Evolutionary conservation across 2,329 filamentous ascomycete species (phyloP).

Genomic region (Botrytis medusae): DNA sequence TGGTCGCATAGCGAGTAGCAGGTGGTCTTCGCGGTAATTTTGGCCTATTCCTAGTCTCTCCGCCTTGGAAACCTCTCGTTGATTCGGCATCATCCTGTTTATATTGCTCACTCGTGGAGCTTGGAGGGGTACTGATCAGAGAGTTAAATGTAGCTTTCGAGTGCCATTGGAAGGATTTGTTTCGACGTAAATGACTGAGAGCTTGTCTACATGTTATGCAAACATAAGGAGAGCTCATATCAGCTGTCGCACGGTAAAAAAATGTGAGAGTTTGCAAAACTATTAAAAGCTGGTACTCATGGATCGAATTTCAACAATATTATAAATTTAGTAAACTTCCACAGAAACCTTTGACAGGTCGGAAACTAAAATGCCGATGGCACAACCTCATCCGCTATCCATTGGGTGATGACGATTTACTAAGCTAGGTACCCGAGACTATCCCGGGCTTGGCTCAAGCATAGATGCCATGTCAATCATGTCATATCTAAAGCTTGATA

Average conservation of each 20-base stretch:
- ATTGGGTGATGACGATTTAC: neutral
- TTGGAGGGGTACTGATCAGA: conserved; percentile 14
- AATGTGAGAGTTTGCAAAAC: neutral
- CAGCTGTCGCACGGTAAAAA: conserved; percentile 7
- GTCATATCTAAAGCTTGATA: neutral
- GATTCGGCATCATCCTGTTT: conserved; percentile 5
- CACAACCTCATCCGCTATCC: neutral
- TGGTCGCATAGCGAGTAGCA: neutral
- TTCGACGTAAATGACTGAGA: conserved; percentile 26
- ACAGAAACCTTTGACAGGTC: neutral
- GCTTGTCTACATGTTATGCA: conserved; percentile 37
- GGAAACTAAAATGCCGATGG: neutral
- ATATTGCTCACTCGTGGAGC: conserved; percentile 3
- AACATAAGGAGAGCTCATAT: conserved; percentile 36
- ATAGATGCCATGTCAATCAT: neutral
- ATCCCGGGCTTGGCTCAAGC: neutral
- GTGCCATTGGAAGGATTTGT: conserved; percentile 28
- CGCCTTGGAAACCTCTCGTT: neutral
- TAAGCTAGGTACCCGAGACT: neutral
- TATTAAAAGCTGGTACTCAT: neutral
- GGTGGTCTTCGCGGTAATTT: neutral
- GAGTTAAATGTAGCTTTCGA: conserved; percentile 35
- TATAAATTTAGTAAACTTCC: neutral
- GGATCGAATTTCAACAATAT: neutral
- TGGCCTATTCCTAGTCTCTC: neutral